Evolutionary conservation across 208 protist genomes (phyloP).

Genomic region (Balamuthia mandrillaris): DNA sequence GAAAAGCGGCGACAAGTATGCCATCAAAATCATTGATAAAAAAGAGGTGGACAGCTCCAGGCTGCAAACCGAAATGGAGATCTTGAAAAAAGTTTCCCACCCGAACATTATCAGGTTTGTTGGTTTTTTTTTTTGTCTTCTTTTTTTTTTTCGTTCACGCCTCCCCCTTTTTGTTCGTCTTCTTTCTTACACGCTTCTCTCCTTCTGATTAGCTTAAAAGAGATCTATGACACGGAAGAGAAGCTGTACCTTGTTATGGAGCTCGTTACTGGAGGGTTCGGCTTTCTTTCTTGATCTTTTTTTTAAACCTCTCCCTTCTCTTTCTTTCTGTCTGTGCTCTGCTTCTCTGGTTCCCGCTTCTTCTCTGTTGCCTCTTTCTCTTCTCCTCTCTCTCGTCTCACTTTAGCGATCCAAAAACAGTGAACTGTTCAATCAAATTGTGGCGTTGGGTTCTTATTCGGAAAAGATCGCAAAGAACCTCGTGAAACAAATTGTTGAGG

Average conservation of each 20-base stretch:
- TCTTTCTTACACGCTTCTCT: no score
- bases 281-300: no score
- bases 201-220: no score
- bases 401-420: conserved; percentile 54
- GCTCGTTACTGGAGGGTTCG: background rate
- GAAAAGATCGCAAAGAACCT: conserved; percentile 57
- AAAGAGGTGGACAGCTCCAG: background rate
- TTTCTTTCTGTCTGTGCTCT: background rate
- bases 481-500: conserved; percentile 53
- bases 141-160: no score
- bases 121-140: no score
- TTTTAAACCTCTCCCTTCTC: background rate
- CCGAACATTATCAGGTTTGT: conserved; percentile 42
- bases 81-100: conserved; percentile 20
- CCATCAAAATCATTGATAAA: conserved; percentile 30
- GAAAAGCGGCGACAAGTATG: background rate
- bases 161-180: no score
- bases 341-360: background rate
- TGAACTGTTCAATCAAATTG: conserved; percentile 68
- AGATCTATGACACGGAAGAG: background rate
- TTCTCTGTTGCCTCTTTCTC: background rate
- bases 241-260: conserved; percentile 41
- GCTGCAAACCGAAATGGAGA: conserved; percentile 25
- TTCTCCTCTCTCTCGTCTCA: background rate
- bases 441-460: conserved; percentile 62